phyloP scores from a whole-genome alignment of 192 early-diverging fungal species.

The Coemansia sp. region DNA sequence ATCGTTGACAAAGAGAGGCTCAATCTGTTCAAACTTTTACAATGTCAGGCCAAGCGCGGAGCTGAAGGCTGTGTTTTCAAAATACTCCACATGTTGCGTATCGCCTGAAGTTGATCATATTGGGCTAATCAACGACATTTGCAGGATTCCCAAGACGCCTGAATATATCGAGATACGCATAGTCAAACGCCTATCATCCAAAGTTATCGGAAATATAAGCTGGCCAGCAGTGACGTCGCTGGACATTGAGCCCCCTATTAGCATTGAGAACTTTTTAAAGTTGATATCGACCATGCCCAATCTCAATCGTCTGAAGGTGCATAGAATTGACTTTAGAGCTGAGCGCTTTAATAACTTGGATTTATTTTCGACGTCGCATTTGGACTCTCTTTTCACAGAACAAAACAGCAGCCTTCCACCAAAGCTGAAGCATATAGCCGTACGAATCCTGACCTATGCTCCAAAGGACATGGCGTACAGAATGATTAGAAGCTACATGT shows the following conservation, averaged over 20 bases:
- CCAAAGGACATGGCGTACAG: background rate
- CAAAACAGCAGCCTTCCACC: background rate
- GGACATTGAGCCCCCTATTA: background rate
- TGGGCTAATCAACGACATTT: background rate
- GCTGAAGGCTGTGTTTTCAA: background rate
- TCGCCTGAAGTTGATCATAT: constrained; percentile 4
- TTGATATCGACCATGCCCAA: background rate
- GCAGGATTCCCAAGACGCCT: background rate
- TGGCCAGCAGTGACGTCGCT: background rate
- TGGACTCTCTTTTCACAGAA: background rate
- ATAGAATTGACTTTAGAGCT: background rate
- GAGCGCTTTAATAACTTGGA: background rate
- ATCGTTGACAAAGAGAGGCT: constrained; percentile 1
- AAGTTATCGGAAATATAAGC: background rate
- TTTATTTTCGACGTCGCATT: background rate
- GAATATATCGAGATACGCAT: background rate
- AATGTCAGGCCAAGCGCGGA: background rate
- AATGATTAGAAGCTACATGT: background rate
- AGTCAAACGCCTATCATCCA: background rate
- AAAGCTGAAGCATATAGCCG: background rate
- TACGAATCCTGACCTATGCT: background rate
- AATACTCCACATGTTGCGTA: background rate
- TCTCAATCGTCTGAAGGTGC: background rate
- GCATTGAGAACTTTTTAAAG: background rate
- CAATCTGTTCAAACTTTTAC: background rate